Conservation (phyloP, 2,329 filamentous ascomycete species). For the Cadophora sp. region DNA sequence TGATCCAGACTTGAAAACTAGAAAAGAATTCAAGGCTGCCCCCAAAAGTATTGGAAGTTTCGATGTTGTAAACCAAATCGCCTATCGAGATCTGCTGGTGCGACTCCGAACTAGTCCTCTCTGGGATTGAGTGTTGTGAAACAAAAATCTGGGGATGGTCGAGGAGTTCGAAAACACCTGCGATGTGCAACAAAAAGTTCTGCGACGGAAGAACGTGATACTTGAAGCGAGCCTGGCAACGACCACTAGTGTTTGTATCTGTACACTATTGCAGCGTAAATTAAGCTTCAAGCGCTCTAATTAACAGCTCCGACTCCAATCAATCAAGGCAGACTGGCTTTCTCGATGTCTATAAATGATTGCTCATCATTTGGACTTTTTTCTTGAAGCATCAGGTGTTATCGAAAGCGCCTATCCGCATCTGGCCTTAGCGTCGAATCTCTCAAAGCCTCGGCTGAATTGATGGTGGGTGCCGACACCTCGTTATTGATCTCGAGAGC, state of each 20-base stretch:
- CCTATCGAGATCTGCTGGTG: no score
- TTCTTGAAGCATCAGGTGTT: background rate
- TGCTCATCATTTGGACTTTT: background rate
- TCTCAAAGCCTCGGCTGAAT: slow-evolving; percentile 24
- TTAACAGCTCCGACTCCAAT: no score
- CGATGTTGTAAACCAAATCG: no score
- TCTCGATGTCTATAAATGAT: background rate
- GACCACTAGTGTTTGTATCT: background rate
- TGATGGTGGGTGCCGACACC: slow-evolving; percentile 17
- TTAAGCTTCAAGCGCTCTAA: background rate
- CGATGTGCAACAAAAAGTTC: slow-evolving; percentile 7
- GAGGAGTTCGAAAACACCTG: background rate
- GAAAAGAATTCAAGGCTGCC: no score
- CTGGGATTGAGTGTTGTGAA: background rate
- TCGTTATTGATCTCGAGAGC: slow-evolving; percentile 10
- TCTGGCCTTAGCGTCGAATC: background rate
- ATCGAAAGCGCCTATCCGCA: background rate
- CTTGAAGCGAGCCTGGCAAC: background rate
- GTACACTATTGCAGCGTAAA: background rate
- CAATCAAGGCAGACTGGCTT: background rate
- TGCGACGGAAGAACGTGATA: background rate
- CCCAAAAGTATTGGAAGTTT: no score
- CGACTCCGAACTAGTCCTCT: background rate
- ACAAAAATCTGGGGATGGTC: background rate
- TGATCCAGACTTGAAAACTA: no score